Conservation (phyloP, 495 filamentous ascomycete genomes). For the Cercophora sp. region DNA sequence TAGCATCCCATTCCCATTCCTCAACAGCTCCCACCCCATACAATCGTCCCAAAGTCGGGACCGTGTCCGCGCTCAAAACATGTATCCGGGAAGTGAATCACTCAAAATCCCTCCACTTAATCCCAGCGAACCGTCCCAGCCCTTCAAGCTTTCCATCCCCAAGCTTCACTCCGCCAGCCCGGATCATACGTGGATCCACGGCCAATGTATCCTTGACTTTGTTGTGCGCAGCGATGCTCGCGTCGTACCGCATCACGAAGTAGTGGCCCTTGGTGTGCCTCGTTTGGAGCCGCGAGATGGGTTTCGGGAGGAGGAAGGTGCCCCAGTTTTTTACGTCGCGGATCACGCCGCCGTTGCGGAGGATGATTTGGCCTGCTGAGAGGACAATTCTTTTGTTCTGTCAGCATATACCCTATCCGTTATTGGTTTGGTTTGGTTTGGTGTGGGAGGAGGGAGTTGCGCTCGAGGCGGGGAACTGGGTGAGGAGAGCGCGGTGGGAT, state of each 20-base stretch:
- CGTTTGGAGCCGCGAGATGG: constrained; percentile 70
- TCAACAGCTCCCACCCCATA: neutral
- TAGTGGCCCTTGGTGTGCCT: constrained; percentile 82
- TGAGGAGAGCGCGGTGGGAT: too few species aligned
- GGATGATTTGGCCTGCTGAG: constrained; percentile 77
- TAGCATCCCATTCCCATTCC: too few species aligned
- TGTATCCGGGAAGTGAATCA: neutral
- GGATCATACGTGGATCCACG: constrained; percentile 89
- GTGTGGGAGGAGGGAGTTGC: too few species aligned
- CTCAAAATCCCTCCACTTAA: constrained; percentile 31
- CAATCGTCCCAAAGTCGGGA: too few species aligned
- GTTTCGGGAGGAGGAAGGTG: constrained; percentile 73
- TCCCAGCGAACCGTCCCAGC: constrained; percentile 57
- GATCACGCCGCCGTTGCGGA: constrained; percentile 81
- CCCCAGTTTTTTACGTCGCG: constrained; percentile 95
- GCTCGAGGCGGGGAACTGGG: too few species aligned
- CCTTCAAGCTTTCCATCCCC: constrained; percentile 70
- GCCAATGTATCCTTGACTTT: constrained; percentile 67
- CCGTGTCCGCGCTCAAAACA: too few species aligned
- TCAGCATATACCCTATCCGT: too few species aligned
- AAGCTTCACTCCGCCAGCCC: constrained; percentile 79
- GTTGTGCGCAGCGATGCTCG: constrained; percentile 63
- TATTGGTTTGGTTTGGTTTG: too few species aligned
- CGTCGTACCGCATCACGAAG: constrained; percentile 96
- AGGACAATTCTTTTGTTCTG: constrained; percentile 67